Conservation (phyloP, 345 rosid genomes). For the Adansonia digitata region DNA sequence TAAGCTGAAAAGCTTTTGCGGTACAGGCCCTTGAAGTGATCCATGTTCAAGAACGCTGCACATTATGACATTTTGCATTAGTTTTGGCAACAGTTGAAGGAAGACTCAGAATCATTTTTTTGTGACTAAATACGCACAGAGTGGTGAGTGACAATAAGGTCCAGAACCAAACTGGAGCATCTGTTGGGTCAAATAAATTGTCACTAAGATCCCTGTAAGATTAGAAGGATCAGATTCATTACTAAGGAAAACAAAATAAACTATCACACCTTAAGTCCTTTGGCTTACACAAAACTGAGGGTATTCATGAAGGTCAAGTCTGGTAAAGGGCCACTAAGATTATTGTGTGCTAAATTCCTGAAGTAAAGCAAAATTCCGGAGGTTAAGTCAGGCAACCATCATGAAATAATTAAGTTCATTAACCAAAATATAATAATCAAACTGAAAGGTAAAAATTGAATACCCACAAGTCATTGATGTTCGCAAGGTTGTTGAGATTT, state of each 20-base stretch:
- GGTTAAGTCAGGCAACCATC: too few relatives aligned
- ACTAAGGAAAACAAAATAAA: not conserved
- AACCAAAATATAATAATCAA: not conserved
- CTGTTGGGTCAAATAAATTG: conserved; percentile 61
- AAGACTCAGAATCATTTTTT: not conserved
- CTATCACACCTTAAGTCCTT: not conserved
- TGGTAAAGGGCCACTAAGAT: conserved; percentile 70
- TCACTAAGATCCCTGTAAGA: conserved; percentile 81
- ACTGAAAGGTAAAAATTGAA: conserved; percentile 12
- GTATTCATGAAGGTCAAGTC: conserved; percentile 58
- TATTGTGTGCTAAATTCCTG: conserved; percentile 87
- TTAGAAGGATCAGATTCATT: not conserved
- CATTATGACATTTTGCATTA: not conserved
- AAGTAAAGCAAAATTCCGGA: conserved; percentile 7
- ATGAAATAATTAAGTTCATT: not conserved
- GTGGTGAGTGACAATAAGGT: conserved; percentile 79
- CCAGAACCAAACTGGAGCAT: conserved; percentile 81
- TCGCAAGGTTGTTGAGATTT: conserved; percentile 68
- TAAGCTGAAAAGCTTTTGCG: conserved; percentile 54
- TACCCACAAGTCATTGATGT: conserved; percentile 66
- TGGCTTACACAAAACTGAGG: conserved; percentile 61
- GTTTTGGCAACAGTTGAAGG: not conserved
- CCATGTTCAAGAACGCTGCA: conserved; percentile 73
- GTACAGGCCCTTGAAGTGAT: conserved; percentile 61
- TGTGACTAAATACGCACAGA: conserved; percentile 42